These are phyloP conservation scores for Penicillium sp. DNA, from an alignment of 2,329 filamentous ascomycete species.

Conservation along the genomic window DNA sequence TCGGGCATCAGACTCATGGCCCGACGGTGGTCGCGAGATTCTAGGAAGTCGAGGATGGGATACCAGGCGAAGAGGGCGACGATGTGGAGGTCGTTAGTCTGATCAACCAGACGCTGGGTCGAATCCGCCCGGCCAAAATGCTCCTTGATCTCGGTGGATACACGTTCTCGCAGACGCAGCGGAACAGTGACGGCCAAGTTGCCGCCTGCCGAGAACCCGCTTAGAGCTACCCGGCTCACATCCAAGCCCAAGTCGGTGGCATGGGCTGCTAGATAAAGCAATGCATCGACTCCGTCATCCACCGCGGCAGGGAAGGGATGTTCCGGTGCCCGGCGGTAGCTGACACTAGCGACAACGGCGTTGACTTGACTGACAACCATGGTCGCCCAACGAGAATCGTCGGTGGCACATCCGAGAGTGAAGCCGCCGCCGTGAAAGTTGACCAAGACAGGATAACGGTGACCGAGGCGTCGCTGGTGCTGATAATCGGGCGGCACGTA, in stretches of 20 bases:
- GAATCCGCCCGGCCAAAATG: conserved; percentile 37
- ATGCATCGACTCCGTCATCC: conserved; percentile 66
- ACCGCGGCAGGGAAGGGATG: conserved; percentile 66
- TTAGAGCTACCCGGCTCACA: conserved; percentile 60
- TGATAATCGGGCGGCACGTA: conserved; percentile 59
- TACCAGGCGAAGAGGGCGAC: conserved; percentile 66
- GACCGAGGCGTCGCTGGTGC: conserved; percentile 38
- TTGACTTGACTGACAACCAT: conserved; percentile 59
- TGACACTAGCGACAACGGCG: conserved; percentile 64
- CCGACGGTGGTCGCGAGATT: conserved; percentile 62
- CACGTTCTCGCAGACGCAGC: conserved; percentile 56
- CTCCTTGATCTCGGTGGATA: conserved; percentile 28
- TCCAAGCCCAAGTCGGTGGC: conserved; percentile 62
- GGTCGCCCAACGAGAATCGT: conserved; percentile 65
- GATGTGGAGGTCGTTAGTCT: conserved; percentile 53
- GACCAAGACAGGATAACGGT: conserved; percentile 61
- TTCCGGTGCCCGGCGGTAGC: conserved; percentile 65
- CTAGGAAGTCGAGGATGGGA: conserved; percentile 65
- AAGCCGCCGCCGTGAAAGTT: conserved; percentile 70
- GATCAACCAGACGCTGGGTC: conserved; percentile 40
- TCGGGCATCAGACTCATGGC: conserved; percentile 58
- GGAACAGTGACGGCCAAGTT: conserved; percentile 68
- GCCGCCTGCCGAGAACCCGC: conserved; percentile 66
- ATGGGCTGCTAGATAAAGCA: conserved; percentile 62
- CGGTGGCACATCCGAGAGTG: conserved; percentile 61